A percentile compares a stretch with the other conserved stretches of the same genome.
phyloP scores from a whole-genome alignment of 257 asterid genomes.

The Gentiana dahurica region DNA sequence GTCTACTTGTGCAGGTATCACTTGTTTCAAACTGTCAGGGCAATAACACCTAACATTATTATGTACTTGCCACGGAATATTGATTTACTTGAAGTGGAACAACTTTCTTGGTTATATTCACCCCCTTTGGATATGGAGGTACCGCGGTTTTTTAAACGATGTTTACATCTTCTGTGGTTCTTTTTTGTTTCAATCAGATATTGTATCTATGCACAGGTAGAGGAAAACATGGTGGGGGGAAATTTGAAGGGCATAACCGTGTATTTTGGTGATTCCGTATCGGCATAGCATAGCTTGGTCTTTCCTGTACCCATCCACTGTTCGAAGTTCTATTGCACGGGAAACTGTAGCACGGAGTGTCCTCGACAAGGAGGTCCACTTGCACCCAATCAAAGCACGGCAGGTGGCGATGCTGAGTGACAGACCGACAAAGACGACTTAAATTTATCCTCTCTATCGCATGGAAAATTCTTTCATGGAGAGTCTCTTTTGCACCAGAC shows the following conservation, averaged over 20 bases:
- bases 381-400: too few relatives aligned
- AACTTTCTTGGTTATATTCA: conserved; percentile 71
- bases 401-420: too few relatives aligned
- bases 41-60: conserved; percentile 62
- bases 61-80: conserved; percentile 68
- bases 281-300: conserved; percentile 5
- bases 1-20: conserved; percentile 40
- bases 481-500: too few relatives aligned
- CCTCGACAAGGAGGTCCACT: too few relatives aligned
- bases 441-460: too few relatives aligned
- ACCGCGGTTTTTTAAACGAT: neutral
- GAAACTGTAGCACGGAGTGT: too few relatives aligned
- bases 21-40: conserved; percentile 56
- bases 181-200: neutral
- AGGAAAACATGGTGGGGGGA: conserved; percentile 43
- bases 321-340: too few relatives aligned
- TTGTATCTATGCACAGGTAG: conserved; percentile 31
- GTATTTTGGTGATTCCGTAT: conserved; percentile 41
- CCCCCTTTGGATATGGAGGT: conserved; percentile 72
- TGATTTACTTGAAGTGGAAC: conserved; percentile 51
- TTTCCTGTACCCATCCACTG: neutral
- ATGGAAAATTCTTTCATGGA: too few relatives aligned
- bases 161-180: neutral
- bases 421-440: too few relatives aligned
- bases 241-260: conserved; percentile 45